Conservation (phyloP, 768 basidiomycete species). For the Harrya chromipes region DNA sequence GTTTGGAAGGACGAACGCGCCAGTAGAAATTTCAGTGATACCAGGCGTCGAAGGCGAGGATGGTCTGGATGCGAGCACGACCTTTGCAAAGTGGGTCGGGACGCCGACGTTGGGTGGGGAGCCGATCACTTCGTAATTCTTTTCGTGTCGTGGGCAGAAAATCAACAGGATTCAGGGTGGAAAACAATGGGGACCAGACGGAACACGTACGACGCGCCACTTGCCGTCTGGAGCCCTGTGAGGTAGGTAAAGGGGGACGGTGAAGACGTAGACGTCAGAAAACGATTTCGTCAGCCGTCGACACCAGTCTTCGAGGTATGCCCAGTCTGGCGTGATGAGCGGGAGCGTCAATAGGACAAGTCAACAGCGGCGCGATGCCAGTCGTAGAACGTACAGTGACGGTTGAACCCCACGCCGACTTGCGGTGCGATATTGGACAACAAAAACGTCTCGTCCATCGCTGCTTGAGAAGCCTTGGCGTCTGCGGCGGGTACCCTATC, state of each 20-base stretch:
- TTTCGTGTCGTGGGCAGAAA: neutral
- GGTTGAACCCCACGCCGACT: conserved; percentile 95
- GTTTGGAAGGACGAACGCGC: conserved; percentile 96
- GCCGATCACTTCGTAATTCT: conserved; percentile 96
- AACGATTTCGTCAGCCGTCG: conserved; percentile 83
- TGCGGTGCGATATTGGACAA: conserved; percentile 97
- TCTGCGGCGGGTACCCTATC: conserved; percentile 94
- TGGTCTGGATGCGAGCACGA: conserved; percentile 76
- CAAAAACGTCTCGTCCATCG: conserved; percentile 96
- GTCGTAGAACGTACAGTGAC: conserved; percentile 68
- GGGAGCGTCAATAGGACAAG: neutral
- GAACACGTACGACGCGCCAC: conserved; percentile 81
- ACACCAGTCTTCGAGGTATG: conserved; percentile 95
- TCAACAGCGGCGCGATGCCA: neutral
- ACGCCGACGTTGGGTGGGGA: conserved; percentile 86
- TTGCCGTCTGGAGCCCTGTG: conserved; percentile 84
- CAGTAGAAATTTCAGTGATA: conserved; percentile 73
- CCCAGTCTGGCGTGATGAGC: conserved; percentile 70
- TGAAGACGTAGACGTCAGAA: conserved; percentile 96
- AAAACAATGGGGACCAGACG: neutral
- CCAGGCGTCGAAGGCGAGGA: conserved; percentile 70
- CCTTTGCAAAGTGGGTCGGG: conserved; percentile 98
- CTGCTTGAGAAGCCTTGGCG: conserved; percentile 85
- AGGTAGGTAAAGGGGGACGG: conserved; percentile 94
- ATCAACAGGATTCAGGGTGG: neutral